phyloP scores from a whole-genome alignment of 75 land plant species.

The Gnetum montanum region DNA sequence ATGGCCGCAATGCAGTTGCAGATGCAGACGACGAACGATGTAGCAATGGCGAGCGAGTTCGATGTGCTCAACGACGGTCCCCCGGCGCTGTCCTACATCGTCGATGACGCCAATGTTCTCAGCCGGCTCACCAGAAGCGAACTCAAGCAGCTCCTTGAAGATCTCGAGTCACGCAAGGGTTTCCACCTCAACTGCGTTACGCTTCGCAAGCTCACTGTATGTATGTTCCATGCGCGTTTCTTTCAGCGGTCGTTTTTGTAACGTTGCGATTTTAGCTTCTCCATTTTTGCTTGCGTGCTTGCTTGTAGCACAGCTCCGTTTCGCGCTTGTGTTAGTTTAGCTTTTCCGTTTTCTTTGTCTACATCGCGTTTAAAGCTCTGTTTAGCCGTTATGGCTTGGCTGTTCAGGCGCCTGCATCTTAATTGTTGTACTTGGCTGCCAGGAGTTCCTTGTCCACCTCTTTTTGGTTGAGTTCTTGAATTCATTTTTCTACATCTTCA shows the following conservation, averaged over 20 bases:
- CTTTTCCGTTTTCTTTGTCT: too few relatives aligned
- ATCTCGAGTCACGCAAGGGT: constrained; percentile 79
- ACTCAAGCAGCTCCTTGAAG: constrained; percentile 67
- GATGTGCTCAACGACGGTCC: constrained; percentile 70
- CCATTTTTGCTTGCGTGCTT: background rate
- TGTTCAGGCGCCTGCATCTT: too few relatives aligned
- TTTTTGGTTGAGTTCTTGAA: too few relatives aligned
- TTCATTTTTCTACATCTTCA: too few relatives aligned
- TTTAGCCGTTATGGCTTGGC: too few relatives aligned
- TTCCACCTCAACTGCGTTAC: constrained; percentile 72
- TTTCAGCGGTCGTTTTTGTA: background rate
- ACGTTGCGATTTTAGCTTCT: background rate
- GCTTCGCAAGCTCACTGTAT: constrained; percentile 87
- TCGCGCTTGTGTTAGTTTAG: background rate
- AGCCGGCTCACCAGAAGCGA: constrained; percentile 86
- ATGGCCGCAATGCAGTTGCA: constrained; percentile 22
- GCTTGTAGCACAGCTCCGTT: background rate
- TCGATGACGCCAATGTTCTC: constrained; percentile 88
- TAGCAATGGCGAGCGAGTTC: constrained; percentile 70
- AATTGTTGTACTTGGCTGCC: too few relatives aligned
- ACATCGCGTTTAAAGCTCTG: too few relatives aligned
- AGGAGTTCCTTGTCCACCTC: too few relatives aligned
- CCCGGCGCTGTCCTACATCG: constrained; percentile 41
- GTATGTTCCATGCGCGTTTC: constrained; percentile 5
- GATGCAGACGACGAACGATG: background rate